Base-by-base conservation (phyloP, 345 rosid species). In the Pugionium dolabratum region DNA sequence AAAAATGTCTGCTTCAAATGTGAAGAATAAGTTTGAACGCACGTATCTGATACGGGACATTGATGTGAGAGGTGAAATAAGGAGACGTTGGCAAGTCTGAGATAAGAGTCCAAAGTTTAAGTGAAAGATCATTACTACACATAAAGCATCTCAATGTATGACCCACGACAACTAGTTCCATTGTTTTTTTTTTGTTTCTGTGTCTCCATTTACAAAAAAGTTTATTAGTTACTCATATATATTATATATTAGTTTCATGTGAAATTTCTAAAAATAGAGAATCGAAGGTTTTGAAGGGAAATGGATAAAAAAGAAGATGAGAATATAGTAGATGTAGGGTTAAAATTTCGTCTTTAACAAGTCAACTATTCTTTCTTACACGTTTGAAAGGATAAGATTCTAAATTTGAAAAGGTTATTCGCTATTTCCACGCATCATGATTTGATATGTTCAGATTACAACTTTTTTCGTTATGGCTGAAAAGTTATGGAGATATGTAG, bases 151-250 rank as follows among this genome's bases (percentile, higher is more conserved):
- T 67, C 73, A 69, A 61, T 54, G 69, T 74, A 67, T 73, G 77
- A 74, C 73, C 18, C 77, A 74, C 63, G 37, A 74, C 64, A 74
- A 74, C 68, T 54, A 74, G 77, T 74, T 74, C 59, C 64, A 53
- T 74, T 67, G 73, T 53, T 45, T 60, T 54, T 31, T 73, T 60
- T 18, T 18, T 18, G 18, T 18, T 18, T 35, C 59, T 54, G 35
- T 52, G 53, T 18, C 18, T 67, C 69, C 61, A 56, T 46, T 60
- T 54, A 28, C 56, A n/a, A 30, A 46, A 7, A 7, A 7, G 5
- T 29, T 63, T 65, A 65, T 59, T 25, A 59, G 34, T 59, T 72
- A 25, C 31, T 65, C 66, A 50, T 28, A 36, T 18, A 37, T 65
- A 36, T 32, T 34, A 34, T 34, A 34, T 34, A 34, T 34, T 18